Evolutionary conservation across 257 asterid species (phyloP).

Genomic region (Jaltomata sinuosa): DNA sequence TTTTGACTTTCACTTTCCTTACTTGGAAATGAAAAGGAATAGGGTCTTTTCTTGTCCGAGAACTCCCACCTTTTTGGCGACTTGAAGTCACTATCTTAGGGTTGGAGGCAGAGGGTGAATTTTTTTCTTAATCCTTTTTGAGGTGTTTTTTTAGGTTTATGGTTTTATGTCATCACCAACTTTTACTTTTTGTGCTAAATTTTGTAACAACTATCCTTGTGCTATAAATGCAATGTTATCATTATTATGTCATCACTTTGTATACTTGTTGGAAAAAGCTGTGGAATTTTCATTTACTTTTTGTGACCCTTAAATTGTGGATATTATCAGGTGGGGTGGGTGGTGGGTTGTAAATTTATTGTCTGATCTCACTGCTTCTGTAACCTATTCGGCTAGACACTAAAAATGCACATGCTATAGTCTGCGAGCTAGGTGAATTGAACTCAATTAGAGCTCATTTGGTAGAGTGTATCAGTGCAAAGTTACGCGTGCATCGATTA

Average conservation of each 20-base stretch:
- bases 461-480: too few species aligned
- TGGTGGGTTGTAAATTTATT: not conserved
- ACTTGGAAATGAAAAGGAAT: not conserved
- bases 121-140: not conserved
- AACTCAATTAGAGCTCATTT: too few species aligned
- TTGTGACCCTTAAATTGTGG: not conserved
- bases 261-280: not conserved
- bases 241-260: not conserved
- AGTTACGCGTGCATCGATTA: too few species aligned
- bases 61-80: too few species aligned
- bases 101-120: not conserved
- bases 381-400: not conserved
- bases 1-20: not conserved
- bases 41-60: not conserved
- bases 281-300: not conserved
- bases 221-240: not conserved
- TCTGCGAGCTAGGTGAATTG: not conserved
- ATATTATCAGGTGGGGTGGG: not conserved
- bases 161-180: not conserved
- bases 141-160: not conserved
- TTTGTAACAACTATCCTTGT: not conserved
- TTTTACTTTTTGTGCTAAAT: not conserved
- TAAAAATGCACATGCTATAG: not conserved
- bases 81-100: not conserved
- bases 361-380: not conserved